Conservation (phyloP, 352 stramenopile genomes). For the Phytophthora nicotianae region DNA sequence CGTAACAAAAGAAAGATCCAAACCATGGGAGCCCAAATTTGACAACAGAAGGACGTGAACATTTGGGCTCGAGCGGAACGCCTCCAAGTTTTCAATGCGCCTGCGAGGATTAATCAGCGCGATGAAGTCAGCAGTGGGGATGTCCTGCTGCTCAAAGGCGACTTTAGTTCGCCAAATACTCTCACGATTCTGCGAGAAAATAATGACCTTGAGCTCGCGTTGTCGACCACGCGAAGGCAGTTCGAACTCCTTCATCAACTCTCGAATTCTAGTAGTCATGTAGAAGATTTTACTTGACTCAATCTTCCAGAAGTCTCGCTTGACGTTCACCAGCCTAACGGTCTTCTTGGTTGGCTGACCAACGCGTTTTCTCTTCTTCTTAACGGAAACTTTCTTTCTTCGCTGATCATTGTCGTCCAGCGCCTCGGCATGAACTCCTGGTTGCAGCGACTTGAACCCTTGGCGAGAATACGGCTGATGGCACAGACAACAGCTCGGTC, state of each 20-base stretch:
- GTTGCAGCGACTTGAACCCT: slow-evolving; percentile 84
- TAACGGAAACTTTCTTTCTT: slow-evolving; percentile 7
- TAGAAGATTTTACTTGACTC: slow-evolving; percentile 69
- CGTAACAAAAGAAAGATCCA: slow-evolving; percentile 98
- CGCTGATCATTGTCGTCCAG: slow-evolving; percentile 16
- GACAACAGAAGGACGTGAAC: slow-evolving; percentile 92
- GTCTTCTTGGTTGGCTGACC: slow-evolving; percentile 1
- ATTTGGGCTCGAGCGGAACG: slow-evolving; percentile 54
- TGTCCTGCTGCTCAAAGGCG: slow-evolving; percentile 58
- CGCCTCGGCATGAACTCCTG: slow-evolving; percentile 39
- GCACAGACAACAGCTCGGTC: slow-evolving; percentile 56
- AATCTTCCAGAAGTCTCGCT: slow-evolving; percentile 33
- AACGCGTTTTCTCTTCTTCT: slow-evolving; percentile 12
- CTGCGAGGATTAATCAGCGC: slow-evolving; percentile 31
- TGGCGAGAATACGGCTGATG: slow-evolving; percentile 63
- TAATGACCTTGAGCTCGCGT: slow-evolving; percentile 60
- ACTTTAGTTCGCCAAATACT: slow-evolving; percentile 70
- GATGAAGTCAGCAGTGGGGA: slow-evolving; percentile 65
- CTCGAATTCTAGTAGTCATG: slow-evolving; percentile 50
- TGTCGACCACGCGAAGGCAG: slow-evolving; percentile 1
- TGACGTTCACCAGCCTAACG: slow-evolving; percentile 20
- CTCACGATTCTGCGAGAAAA: slow-evolving; percentile 77
- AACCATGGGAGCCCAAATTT: slow-evolving; percentile 92
- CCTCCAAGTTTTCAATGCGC: slow-evolving; percentile 49
- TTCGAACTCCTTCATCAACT: slow-evolving; percentile 49